Evolutionary conservation across 768 basidiomycete genomes (phyloP).

Genomic region (Phlebiopsis flavidoalba): DNA sequence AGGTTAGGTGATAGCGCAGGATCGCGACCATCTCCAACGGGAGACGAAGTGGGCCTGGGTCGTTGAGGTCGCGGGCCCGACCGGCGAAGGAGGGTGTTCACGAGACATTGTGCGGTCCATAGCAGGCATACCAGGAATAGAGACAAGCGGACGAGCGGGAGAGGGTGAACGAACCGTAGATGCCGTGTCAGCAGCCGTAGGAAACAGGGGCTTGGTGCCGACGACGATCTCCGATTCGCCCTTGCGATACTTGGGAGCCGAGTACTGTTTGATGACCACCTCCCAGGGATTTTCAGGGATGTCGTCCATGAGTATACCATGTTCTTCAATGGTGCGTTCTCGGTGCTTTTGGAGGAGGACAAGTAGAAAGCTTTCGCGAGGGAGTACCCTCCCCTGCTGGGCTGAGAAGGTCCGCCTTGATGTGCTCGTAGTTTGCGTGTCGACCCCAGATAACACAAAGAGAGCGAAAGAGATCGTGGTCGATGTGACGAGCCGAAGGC

Average conservation of each 20-base stretch:
- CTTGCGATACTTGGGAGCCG: slow-evolving; percentile 28
- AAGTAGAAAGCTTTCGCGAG: slow-evolving; percentile 91
- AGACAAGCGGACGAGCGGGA: slow-evolving; percentile 15
- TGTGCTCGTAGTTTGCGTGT: slow-evolving; percentile 53
- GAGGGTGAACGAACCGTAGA: slow-evolving; percentile 27
- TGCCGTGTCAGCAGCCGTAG: slow-evolving; percentile 19
- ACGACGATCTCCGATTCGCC: slow-evolving; percentile 13
- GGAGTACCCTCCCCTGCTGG: slow-evolving; percentile 63
- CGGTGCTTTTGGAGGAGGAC: slow-evolving; percentile 72
- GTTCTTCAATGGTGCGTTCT: slow-evolving; percentile 54
- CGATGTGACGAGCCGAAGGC: slow-evolving; percentile 61
- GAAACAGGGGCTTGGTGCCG: slow-evolving; percentile 8
- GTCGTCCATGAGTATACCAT: slow-evolving; percentile 40
- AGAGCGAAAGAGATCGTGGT: slow-evolving; percentile 72
- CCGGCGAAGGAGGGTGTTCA: slow-evolving; percentile 43
- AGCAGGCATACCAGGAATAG: slow-evolving; percentile 6
- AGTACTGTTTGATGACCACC: slow-evolving; percentile 37
- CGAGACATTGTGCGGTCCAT: slow-evolving; percentile 25
- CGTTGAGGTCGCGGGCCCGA: slow-evolving; percentile 40
- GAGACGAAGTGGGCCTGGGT: slow-evolving; percentile 18
- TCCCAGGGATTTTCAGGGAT: slow-evolving; percentile 22
- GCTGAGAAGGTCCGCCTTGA: slow-evolving; percentile 63
- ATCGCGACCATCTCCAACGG: slow-evolving; percentile 2
- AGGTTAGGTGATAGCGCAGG: neutral
- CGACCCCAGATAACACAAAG: slow-evolving; percentile 82